Evolutionary conservation across 148 eudicot genomes (phyloP), one percentile per base, ranked within the genome.

Genomic region (Silene conica): DNA sequence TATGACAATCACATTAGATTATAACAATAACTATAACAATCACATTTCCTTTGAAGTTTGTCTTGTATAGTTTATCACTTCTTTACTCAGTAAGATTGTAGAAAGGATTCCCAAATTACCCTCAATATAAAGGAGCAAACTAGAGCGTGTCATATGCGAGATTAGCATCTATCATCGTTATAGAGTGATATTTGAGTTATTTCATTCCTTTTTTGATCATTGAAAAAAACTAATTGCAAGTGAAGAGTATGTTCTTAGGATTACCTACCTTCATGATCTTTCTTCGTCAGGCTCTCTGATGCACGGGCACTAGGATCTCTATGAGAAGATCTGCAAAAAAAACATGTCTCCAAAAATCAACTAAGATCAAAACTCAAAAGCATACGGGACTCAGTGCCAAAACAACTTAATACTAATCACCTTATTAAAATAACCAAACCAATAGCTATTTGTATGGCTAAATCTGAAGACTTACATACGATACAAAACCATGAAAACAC

Each of bases 401-500:
- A 23, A 54, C 6, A 13, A 28, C 15, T 52, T 45, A n/a, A 26
- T 13, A 31, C 21, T 21, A 10, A 8, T 23, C 28, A 18, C 25
- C 52, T 71, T 14, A 43, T 12, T 50, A 46, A 46, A 41, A 26
- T 23, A 12, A 26, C 43, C 10, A 38, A 16, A 46, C 18, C 34
- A 45, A 28, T 10, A 28, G 70, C 6, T 67, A 20, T 48, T 46
- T 34, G 6, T 26, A 15, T 13, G 22, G 10, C 22, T 9, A 21
- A 57, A 43, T 54, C 45, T 28, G 74, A 80, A 73, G 70, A 81
- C 93, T 78, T 79, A 92, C 98, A 95, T 76, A 69, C 98, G 93
- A 79, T 95, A 95, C 75, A 95, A 81, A 77, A 87, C 79, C 98
- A 95, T 90, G 83, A 88, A 92, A 72, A 92, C 92, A 74, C 96